Base-by-base conservation (phyloP, 441 rosid species). In the Adansonia grandidieri region DNA sequence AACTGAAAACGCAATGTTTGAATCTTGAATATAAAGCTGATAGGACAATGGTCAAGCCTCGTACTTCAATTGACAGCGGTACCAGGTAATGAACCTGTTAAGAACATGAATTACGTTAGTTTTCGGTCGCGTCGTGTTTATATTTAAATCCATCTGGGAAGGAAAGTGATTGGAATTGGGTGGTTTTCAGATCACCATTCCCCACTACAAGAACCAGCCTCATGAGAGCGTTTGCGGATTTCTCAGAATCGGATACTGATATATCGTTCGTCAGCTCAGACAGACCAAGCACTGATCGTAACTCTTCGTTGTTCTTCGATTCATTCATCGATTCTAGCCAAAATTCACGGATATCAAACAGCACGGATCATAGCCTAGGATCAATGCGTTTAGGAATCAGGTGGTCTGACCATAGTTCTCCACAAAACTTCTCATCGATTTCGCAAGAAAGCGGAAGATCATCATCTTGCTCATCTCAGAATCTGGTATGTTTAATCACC, bases 191-290 rank as follows among this genome's bases (percentile, higher is more conserved):
- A 87, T 89, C 93, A 1, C 88, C 92, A 20, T 50, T 84, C 79
- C 83, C 80, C 28, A 80, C 84, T 83, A 78, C 74, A 72, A 82
- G 87, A 77, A 80, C 75, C 32, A 58, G 75, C 37, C 42, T 74
- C 51, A 79, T 76, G 63, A 89, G 83, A 78, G 76, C 91, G 19
- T 84, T 82, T 9, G 75, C 66, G 9, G 92, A 92, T 68, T 81
- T 87, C 42, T 67, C 89, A 66, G 99, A 94, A 66, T 32, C 89
- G 4, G 96, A 92, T n/a, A 81, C 88, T 7, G 98, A 96, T 74
- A 88, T 94, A 82, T 89, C 98, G 45, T 91, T 89, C 76, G 86
- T 93, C 56, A 91, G 91, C 88, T 91, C 98, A 0, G 89, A 85
- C 24, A 80, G 97, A 81, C 91, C 97, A 42, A 96, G 98, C 91